A percentile compares a stretch with the other conserved stretches of the same genome.
Conservation (phyloP, 2,329 filamentous ascomycete genomes). For the Pseudopyrenochaeta lycopersici region DNA sequence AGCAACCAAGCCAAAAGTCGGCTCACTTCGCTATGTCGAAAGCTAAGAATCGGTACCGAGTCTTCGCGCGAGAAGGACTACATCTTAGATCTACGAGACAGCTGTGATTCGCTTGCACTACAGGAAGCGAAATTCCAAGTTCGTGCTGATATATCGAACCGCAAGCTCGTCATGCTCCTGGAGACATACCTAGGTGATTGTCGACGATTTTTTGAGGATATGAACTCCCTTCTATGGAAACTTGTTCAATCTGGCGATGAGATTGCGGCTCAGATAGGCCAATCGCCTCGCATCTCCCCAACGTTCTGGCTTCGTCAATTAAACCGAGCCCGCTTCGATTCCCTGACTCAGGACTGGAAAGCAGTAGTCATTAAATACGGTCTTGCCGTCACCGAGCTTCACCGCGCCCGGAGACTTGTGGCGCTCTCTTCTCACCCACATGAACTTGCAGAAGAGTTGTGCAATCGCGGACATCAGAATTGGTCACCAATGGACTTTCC, state of each 20-base stretch:
- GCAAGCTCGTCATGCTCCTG: conserved; percentile 1
- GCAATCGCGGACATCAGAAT: conserved; percentile 63
- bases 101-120: conserved; percentile 23
- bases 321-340: conserved; percentile 21
- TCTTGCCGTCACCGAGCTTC: conserved; percentile 34
- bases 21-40: too few relatives aligned
- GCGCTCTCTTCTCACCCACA: conserved; percentile 14
- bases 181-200: conserved; percentile 20
- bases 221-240: conserved; percentile 6
- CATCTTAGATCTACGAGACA: conserved; percentile 24
- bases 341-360: conserved; percentile 31
- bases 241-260: conserved; percentile 5
- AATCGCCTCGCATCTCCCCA: conserved; percentile 30
- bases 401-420: conserved; percentile 38
- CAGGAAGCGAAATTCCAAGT: too few relatives aligned
- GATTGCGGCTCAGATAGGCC: conserved; percentile 5
- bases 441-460: conserved; percentile 46
- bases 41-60: conserved; percentile 12
- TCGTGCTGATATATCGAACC: too few relatives aligned
- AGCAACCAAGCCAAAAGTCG: too few relatives aligned
- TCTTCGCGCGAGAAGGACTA: conserved; percentile 31
- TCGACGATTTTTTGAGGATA: conserved; percentile 8
- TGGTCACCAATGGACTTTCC: conserved; percentile 64
- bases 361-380: conserved; percentile 31
- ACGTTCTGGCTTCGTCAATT: conserved; percentile 37